These are phyloP conservation scores for Colletotrichum viniferum DNA, from an alignment of 2,329 filamentous ascomycete species.

Conservation along the genomic window DNA sequence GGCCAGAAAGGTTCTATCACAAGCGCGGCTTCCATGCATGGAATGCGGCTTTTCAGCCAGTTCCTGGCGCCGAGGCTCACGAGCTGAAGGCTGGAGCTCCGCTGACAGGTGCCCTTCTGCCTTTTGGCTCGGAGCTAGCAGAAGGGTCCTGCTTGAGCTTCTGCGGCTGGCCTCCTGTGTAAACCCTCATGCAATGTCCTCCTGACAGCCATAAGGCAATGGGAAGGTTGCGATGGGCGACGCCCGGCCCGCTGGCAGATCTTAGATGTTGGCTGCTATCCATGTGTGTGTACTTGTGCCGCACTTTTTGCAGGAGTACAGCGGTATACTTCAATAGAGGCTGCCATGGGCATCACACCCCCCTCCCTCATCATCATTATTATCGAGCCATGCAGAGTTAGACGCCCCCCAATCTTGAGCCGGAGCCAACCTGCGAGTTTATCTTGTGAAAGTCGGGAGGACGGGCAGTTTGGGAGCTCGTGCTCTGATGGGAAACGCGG, in stretches of 20 bases:
- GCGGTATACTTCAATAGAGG: background rate
- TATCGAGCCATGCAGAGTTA: background rate
- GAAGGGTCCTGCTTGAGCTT: background rate
- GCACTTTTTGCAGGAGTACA: background rate
- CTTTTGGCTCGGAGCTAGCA: background rate
- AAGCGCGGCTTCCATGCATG: background rate
- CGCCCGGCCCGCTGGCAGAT: conserved; percentile 1
- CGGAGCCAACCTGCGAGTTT: background rate
- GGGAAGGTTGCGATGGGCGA: background rate
- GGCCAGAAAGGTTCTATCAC: background rate
- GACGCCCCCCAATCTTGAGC: background rate
- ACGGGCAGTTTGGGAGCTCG: background rate
- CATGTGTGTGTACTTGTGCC: background rate
- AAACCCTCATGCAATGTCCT: conserved; percentile 5
- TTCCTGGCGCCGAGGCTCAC: conserved; percentile 2
- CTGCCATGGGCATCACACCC: background rate
- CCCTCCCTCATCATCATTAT: background rate
- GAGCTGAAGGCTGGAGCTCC: background rate
- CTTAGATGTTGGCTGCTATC: background rate
- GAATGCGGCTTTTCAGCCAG: background rate
- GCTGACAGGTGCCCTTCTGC: background rate
- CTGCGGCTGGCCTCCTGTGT: background rate
- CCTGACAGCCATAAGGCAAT: conserved; percentile 9
- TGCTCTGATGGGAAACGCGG: conserved; percentile 3
- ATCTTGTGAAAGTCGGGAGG: background rate